Evolutionary conservation across 164 flowering plant genomes (phyloP), one percentile per base, ranked within the genome.

Genomic region (Piper longum): DNA sequence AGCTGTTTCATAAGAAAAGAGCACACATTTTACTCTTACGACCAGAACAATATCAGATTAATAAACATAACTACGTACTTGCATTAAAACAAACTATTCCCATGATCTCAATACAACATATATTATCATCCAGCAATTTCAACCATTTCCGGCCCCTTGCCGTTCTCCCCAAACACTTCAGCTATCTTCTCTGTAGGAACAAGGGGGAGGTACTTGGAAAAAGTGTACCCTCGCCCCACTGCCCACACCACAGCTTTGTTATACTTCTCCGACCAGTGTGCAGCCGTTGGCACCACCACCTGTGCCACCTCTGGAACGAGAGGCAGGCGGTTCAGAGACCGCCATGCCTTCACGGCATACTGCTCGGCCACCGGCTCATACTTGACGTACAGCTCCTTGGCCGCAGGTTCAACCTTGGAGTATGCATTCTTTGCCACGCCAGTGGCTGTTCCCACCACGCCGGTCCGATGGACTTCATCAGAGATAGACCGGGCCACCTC

Each of bases 341-440:
- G 71, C 96, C 98, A 89, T 0, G 78, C 80, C 57, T 76, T 65
- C 5, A 76, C 91, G 0, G 91, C 96, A 64, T 83, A 83, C 26
- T 70, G 77, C 85, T 85, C 96, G 13, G 89, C 92, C 39, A 83
- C 82, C 48, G 86, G 87, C 76, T 87, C 96, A 66, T 78, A 84
- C 70, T 71, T 82, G 19, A 69, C 5, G 75, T 83, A 88, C 7
- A 86, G 63, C 14, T 75, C 82, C 71, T 80, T 80, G 4, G 83
- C 90, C 3, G 73, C 61, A 1, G 96, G 89, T 70, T 85, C 85
- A 66, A 67, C 82, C 69, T 74, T 79, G 67, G 70, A 39, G 72
- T 83, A 83, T 40, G 75, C 72, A 0, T 59, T 71, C 66, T 65
- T 79, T 4, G 73, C 76, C 41, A 83, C 59, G 11, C 69, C 82